A percentile compares a stretch with the other conserved stretches of the same genome.
phyloP scores from a whole-genome alignment of 495 filamentous ascomycete genomes.

The Paragyromitra xinjiangensis region DNA sequence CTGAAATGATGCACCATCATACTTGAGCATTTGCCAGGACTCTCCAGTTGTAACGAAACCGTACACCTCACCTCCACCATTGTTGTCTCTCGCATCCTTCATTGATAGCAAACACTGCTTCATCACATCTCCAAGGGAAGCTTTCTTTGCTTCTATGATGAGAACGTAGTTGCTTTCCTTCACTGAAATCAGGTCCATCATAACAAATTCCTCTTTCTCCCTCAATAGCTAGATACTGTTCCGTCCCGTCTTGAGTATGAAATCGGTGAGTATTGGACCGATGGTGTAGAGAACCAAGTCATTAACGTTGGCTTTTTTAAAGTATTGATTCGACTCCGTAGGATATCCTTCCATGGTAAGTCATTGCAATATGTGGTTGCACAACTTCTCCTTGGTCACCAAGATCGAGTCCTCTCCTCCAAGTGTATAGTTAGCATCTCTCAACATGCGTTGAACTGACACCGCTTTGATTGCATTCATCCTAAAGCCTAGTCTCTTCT shows the following conservation, averaged over 20 bases:
- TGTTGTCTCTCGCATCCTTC: too few relatives aligned
- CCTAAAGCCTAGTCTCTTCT: slow-evolving; percentile 33
- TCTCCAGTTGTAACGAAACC: too few relatives aligned
- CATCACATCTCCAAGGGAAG: too few relatives aligned
- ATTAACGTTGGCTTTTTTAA: background rate
- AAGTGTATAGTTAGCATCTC: background rate
- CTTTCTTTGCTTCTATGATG: too few relatives aligned
- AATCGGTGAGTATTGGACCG: background rate
- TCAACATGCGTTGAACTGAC: slow-evolving; percentile 1
- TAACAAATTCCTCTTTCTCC: too few relatives aligned
- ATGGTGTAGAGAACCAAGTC: background rate
- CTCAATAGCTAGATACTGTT: too few relatives aligned
- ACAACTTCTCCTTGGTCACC: background rate
- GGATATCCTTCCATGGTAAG: background rate
- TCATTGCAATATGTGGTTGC: background rate
- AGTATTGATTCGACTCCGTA: background rate
- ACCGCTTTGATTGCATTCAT: slow-evolving; percentile 18
- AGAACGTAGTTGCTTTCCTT: too few relatives aligned
- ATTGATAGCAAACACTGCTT: too few relatives aligned
- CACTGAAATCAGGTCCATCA: too few relatives aligned
- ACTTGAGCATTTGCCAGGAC: too few relatives aligned
- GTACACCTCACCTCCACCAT: too few relatives aligned
- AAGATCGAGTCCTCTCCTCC: background rate
- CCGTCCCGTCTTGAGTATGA: background rate
- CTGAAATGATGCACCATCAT: too few relatives aligned